Conservation (phyloP, 139 green algal species). For the Chlamydomonas incerta region DNA sequence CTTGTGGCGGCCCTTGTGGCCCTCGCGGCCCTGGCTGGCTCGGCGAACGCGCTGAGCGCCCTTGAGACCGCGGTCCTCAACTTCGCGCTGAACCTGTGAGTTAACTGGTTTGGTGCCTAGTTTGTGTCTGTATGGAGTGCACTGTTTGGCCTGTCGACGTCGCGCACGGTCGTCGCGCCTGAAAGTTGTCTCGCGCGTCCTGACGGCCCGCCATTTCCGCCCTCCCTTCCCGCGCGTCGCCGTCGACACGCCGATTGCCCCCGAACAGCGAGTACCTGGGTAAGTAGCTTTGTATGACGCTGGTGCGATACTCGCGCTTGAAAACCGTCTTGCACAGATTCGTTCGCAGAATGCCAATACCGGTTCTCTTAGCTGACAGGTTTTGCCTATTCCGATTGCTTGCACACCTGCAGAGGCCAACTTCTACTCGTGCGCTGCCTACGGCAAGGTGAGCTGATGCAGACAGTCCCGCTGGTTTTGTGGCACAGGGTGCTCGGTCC, state of each 20-base stretch:
- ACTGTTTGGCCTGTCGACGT: too few relatives aligned
- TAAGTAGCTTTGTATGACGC: not conserved
- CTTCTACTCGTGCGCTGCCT: conserved; percentile 26
- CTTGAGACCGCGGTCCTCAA: conserved; percentile 48
- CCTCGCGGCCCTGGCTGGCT: not conserved
- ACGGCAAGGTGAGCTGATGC: not conserved
- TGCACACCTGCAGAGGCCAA: not conserved
- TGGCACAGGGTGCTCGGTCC: too few relatives aligned
- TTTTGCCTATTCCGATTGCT: not conserved
- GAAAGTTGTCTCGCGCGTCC: not conserved
- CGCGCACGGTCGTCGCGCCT: not conserved
- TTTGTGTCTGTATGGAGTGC: too few relatives aligned
- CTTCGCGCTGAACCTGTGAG: conserved; percentile 68
- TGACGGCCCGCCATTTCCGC: not conserved
- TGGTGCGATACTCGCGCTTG: too few relatives aligned
- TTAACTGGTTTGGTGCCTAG: not conserved
- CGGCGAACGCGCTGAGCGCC: not conserved
- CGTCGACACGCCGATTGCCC: too few relatives aligned
- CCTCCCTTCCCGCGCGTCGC: not conserved
- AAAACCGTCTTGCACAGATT: too few relatives aligned
- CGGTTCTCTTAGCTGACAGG: not conserved
- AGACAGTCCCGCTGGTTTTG: not conserved
- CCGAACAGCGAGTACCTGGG: not conserved
- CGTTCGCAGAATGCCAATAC: not conserved
- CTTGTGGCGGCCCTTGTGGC: not conserved